Percentiles rank a stretch among this genome's conserved stretches.
Evolutionary conservation across 768 basidiomycete genomes (phyloP).

Genomic region (Amanita phalloides): DNA sequence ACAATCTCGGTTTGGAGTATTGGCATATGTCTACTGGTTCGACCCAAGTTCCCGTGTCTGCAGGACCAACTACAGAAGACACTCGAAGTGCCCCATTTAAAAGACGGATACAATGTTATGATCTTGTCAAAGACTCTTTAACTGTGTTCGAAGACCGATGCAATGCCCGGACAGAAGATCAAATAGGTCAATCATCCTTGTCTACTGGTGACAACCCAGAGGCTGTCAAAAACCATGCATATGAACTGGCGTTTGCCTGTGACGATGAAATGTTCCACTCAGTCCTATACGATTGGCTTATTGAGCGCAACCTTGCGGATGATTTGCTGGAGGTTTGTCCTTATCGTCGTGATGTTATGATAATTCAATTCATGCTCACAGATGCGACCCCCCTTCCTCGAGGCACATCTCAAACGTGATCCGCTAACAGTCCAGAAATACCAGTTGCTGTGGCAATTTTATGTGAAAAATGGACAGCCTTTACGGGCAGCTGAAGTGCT

Average conservation of each 20-base stretch:
- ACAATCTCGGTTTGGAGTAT: constrained; percentile 64
- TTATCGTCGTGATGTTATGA: not conserved
- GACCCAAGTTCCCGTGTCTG: constrained; percentile 43
- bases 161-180: constrained; percentile 13
- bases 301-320: constrained; percentile 68
- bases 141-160: constrained; percentile 66
- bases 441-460: constrained; percentile 94
- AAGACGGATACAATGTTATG: constrained; percentile 61
- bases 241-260: constrained; percentile 74
- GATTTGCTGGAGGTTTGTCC: constrained; percentile 75
- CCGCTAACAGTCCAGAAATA: constrained; percentile 73
- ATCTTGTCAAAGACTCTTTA: constrained; percentile 74
- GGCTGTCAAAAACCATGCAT: constrained; percentile 72
- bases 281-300: constrained; percentile 90
- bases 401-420: constrained; percentile 76
- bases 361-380: constrained; percentile 17
- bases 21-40: constrained; percentile 33
- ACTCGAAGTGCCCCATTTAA: not conserved
- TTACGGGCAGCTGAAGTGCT: constrained; percentile 84
- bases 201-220: constrained; percentile 46
- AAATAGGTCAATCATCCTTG: constrained; percentile 8
- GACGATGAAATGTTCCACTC: constrained; percentile 93
- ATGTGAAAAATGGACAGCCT: constrained; percentile 85
- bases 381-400: constrained; percentile 84
- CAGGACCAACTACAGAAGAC: constrained; percentile 43